Evolutionary conservation across 208 protist genomes (phyloP).

Genomic region (Leishmania lainsoni): DNA sequence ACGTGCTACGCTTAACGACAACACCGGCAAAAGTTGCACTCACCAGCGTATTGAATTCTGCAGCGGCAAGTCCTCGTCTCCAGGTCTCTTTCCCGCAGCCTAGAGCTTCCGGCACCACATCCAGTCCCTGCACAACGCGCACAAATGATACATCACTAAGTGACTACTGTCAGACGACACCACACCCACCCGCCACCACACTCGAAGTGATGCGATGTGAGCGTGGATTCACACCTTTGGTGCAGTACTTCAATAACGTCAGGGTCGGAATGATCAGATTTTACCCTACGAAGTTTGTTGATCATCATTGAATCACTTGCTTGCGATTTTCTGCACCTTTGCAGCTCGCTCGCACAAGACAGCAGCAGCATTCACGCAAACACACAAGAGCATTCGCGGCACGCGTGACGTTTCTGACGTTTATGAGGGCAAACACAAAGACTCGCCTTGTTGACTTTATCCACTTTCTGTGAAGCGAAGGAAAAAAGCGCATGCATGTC

Average conservation of each 20-base stretch:
- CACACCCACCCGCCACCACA: background rate
- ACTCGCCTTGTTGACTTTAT: background rate
- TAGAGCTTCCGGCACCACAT: background rate
- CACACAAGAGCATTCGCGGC: background rate
- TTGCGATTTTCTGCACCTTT: background rate
- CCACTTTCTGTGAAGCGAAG: background rate
- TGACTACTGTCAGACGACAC: conserved; percentile 8
- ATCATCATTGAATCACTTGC: conserved; percentile 3
- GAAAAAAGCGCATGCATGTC: background rate
- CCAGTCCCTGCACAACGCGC: background rate
- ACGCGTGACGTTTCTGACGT: background rate
- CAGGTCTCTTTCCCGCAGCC: background rate
- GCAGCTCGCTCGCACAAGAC: background rate
- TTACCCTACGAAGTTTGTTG: conserved; percentile 58
- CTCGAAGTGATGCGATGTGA: background rate
- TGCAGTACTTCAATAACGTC: conserved; percentile 32
- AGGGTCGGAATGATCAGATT: conserved; percentile 46
- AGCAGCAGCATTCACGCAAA: background rate
- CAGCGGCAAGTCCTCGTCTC: background rate
- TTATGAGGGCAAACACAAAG: background rate
- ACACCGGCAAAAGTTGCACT: background rate
- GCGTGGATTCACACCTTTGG: background rate
- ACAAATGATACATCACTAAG: conserved; percentile 1
- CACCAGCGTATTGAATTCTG: background rate
- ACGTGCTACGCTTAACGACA: background rate